Evolutionary conservation across 345 rosid genomes (phyloP).

Genomic region (Chamaenerion angustifolium): DNA sequence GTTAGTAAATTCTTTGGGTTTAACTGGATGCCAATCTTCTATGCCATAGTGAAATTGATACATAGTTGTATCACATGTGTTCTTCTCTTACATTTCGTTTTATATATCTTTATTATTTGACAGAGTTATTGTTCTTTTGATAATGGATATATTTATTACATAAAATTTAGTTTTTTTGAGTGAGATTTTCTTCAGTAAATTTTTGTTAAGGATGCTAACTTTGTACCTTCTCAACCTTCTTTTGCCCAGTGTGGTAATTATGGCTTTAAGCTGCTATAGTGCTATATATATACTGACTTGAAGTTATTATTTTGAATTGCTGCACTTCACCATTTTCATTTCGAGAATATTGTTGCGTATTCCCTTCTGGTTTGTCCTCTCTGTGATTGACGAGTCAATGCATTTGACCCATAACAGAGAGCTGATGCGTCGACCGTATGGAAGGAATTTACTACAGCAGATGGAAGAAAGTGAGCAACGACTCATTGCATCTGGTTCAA

Average conservation of each 20-base stretch:
- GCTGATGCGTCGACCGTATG: slow-evolving; percentile 99
- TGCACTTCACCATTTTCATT: too few species aligned
- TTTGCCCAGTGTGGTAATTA: neutral
- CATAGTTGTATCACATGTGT: too few species aligned
- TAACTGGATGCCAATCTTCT: too few species aligned
- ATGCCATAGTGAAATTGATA: too few species aligned
- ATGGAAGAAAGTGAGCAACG: slow-evolving; percentile 63
- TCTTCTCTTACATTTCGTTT: too few species aligned
- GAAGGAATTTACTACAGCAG: slow-evolving; percentile 90
- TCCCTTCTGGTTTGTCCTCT: slow-evolving; percentile 2
- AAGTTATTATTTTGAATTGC: too few species aligned
- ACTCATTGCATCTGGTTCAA: neutral
- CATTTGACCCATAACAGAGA: slow-evolving; percentile 36
- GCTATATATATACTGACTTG: too few species aligned
- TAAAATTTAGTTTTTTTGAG: too few species aligned
- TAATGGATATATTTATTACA: too few species aligned
- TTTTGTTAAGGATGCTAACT: slow-evolving; percentile 13
- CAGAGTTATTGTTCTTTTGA: too few species aligned
- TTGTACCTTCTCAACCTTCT: slow-evolving; percentile 6
- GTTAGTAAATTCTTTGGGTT: too few species aligned
- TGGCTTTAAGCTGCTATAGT: neutral
- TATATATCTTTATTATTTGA: too few species aligned
- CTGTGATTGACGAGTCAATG: neutral
- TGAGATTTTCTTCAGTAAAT: neutral
- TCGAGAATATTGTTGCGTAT: neutral